Evolutionary conservation across 2,329 filamentous ascomycete genomes (phyloP), one percentile per base, ranked within the genome.

Genomic region (Pseudocercospora eumusae): DNA sequence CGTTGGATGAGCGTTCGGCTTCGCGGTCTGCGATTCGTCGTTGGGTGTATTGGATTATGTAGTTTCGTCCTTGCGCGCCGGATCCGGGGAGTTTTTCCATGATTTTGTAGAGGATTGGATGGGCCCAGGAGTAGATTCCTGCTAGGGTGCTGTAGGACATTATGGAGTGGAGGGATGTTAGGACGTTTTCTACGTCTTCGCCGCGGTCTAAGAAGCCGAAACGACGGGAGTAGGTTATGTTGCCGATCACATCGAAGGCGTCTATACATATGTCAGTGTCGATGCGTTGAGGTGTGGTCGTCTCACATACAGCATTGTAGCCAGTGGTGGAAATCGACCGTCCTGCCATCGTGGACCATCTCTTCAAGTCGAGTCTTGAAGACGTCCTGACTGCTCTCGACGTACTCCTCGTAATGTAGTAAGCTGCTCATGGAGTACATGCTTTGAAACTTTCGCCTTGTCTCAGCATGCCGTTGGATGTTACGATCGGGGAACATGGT

Each of bases 201-300:
- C 76, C 76, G 0, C 59, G 63, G 20, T 78, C 75, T 1, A 79
- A 65, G 28, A 77, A 79, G 0, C 77, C 76, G 15, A 79, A 68
- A 1, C 73, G 70, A 25, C 70, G 71, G 9, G 68, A 59, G 27
- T 65, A 68, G 7, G 76, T 79, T 36, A 79, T 75, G 23, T 70
- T 62, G 0, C 73, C 73, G 27, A 78, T 76, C 1, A 79, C 76
- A 56, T 79, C 77, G 57, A 79, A 78, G 0, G 77, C 77, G 28
- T 77, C 47, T 52, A 15, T 18, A 9, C 2, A 28, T 5, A 6
- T 31, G 2, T 52, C 11, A 52, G 25, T n/a, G 6, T 31, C 21
- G 15, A 7, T 5, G 15, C 9, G 2, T 9, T 28, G 1, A 3
- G 2, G 2, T 25, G 8, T 31, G 25, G 23, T 1, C 5, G 47